A percentile compares a stretch with the other conserved stretches of the same genome.
These are phyloP conservation scores for Neurospora sublineolata DNA, from an alignment of 495 filamentous ascomycete species.

Conservation along the genomic window DNA sequence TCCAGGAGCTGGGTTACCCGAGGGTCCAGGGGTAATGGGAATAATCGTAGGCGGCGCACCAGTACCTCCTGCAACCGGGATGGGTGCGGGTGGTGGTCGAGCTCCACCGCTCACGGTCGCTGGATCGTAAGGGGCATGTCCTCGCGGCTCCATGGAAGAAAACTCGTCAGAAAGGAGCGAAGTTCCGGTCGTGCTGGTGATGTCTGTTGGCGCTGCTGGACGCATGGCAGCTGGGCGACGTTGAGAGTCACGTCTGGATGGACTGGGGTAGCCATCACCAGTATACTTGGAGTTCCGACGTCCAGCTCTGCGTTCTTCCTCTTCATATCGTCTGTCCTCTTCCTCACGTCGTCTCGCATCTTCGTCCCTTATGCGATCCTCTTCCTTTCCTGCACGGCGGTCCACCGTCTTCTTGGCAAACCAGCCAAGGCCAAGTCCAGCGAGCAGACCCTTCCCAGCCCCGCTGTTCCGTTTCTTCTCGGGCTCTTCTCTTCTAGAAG, in stretches of 20 bases:
- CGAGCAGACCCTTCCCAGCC: constrained; percentile 49
- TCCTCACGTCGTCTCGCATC: constrained; percentile 48
- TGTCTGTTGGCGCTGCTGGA: constrained; percentile 23
- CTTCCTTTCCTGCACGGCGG: constrained; percentile 48
- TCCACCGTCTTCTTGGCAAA: constrained; percentile 53
- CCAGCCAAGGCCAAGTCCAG: constrained; percentile 56
- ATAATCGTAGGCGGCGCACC: constrained; percentile 19
- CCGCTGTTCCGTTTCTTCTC: constrained; percentile 16
- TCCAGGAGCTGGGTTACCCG: constrained; percentile 4
- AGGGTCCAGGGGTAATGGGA: constrained; percentile 19
- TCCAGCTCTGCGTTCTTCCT: constrained; percentile 33
- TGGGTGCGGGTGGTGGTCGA: neutral
- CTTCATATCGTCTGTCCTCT: constrained; percentile 38
- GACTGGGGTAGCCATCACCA: constrained; percentile 50
- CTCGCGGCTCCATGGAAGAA: constrained; percentile 25
- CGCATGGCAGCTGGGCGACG: constrained; percentile 23
- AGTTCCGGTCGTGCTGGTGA: constrained; percentile 14
- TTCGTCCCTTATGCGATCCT: constrained; percentile 51
- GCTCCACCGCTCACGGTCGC: constrained; percentile 11
- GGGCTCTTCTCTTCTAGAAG: constrained; percentile 27
- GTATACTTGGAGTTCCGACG: constrained; percentile 35
- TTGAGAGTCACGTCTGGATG: constrained; percentile 37
- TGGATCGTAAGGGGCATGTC: constrained; percentile 19
- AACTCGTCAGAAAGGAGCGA: constrained; percentile 27
- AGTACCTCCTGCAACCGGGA: neutral